Base-by-base conservation (phyloP, 495 filamentous ascomycete genomes). In the Penicillium paxilli region DNA sequence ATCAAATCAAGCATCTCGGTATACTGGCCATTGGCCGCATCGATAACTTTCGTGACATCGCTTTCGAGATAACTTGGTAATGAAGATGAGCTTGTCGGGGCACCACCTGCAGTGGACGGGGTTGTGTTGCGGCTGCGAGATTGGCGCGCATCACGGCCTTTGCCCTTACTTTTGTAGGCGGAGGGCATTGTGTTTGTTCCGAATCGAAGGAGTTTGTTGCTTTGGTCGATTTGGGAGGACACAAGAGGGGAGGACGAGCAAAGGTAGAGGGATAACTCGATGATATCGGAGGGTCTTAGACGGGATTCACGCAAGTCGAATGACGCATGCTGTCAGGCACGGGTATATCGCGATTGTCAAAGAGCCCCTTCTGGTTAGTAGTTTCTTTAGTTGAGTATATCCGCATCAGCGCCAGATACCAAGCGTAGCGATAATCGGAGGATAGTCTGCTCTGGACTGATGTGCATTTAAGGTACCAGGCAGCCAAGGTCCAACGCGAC, bases 91-190 rank as follows among this genome's bases (percentile, higher is more conserved):
- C n/a, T 32, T 14, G 11, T 14, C 8, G 70, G 65, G 40, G 66
- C 75, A 35, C 78, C 75, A 57, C 77, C 82, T 55, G 76, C 67
- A 17, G 64, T 71, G 33, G 87, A 88, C 55, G 91, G 91, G 3
- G 91, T 96, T 10, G 90, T 92, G 70, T 94, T 93, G 60, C 91
- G 87, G 64, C 89, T 93, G 50, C 87, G 85, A 61, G 89, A 89
- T 54, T 83, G 86, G 51, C 90, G 86, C 44, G 76, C 81, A 59
- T 86, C 85, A 52, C 85, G 80, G 46, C 66, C 80, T 80, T 91
- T 91, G 59, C 87, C 82, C 56, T 90, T 91, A 54, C 89, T 87
- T 71, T 92, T 92, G 49, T 68, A 72, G 30, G 76, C 73, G 14
- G 73, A 64, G 9, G 76, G 78, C 79, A 81, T 82, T 30, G 24